Base-by-base conservation (phyloP, 805 yeast species). In the Torulaspora indica region DNA sequence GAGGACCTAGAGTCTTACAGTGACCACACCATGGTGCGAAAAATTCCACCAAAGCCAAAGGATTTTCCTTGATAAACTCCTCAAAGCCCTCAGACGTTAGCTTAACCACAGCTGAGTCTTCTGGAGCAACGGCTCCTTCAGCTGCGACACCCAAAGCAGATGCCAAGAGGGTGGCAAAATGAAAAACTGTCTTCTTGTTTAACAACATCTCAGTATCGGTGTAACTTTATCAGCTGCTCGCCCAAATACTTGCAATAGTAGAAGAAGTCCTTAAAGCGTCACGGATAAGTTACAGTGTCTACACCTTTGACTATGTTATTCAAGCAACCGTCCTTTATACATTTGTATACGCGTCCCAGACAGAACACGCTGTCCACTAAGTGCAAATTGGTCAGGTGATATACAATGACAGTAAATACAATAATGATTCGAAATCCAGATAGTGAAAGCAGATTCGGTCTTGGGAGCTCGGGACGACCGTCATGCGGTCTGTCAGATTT, bases 11-110 rank as follows among this genome's bases (percentile, higher is more conserved):
- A 39, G 76, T 77, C 73, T 90, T 88, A 76, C 97, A 90, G 71
- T 90, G 93, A 13, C 96, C 96, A 75, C 97, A 90, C 97, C 98
- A 91, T 64, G 97, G 95, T 13, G 95, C 95, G 65, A 82, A 87
- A 69, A 87, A 87, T 68, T 87, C 95, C 15, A 91, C 84, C 50
- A 87, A 70, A 17, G 87, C 95, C 54, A 90, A 73, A 28, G 88
- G 85, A 71, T 90, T 84, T 44, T 75, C 78, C 38, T 70, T 67
- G 52, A 91, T 68, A 66, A 85, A 87, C 12, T 73, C 65, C 45
- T 76, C 76, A 64, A 86, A 91, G 47, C 75, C 76, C 30, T 74
- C 80, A 15, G 81, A 69, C 30, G 85, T 77, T 52, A 91, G 76
- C 64, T 85, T 80, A 54, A 87, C 87, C 38, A 91, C 98, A 27